Percentiles rank a stretch among this genome's conserved stretches.
Evolutionary conservation across 202 grass and related monocot species (phyloP).

Genomic region (Musa balbisiana): DNA sequence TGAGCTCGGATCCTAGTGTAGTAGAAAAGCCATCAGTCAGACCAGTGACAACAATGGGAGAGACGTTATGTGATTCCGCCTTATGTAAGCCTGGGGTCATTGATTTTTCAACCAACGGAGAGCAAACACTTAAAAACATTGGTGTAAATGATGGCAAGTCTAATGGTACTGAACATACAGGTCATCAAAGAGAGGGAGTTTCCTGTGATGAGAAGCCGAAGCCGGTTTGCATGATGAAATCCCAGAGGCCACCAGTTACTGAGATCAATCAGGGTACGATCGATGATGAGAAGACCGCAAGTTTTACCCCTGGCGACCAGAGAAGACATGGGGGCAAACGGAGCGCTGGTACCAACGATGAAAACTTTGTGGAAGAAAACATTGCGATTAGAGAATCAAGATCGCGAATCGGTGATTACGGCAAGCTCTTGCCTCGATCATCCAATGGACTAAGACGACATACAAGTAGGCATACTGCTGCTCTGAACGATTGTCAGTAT

Average conservation of each 20-base stretch:
- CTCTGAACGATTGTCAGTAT: no score
- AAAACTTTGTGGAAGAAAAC: background rate
- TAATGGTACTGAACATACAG: background rate
- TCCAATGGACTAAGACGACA: slow-evolving; percentile 36
- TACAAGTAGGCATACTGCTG: slow-evolving; percentile 32
- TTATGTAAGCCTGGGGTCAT: slow-evolving; percentile 47
- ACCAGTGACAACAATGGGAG: background rate
- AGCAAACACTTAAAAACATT: slow-evolving; percentile 10
- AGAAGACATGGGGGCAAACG: slow-evolving; percentile 36
- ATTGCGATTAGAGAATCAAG: background rate
- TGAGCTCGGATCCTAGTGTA: no score
- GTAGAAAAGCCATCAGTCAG: background rate
- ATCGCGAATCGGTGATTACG: slow-evolving; percentile 24
- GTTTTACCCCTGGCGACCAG: slow-evolving; percentile 21
- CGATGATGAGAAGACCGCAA: slow-evolving; percentile 28
- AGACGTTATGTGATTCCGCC: slow-evolving; percentile 30
- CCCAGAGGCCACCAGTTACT: slow-evolving; percentile 32
- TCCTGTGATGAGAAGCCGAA: slow-evolving; percentile 22
- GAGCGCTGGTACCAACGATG: slow-evolving; percentile 12
- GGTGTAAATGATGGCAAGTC: slow-evolving; percentile 19
- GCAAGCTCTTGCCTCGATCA: slow-evolving; percentile 54
- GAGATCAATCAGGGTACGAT: slow-evolving; percentile 6
- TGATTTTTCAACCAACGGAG: slow-evolving; percentile 9
- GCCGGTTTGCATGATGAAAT: slow-evolving; percentile 51
- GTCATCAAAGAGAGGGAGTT: background rate